These are phyloP conservation scores for Geranomyces michiganensis DNA, from an alignment of 192 early-diverging fungal species.

Conservation along the genomic window DNA sequence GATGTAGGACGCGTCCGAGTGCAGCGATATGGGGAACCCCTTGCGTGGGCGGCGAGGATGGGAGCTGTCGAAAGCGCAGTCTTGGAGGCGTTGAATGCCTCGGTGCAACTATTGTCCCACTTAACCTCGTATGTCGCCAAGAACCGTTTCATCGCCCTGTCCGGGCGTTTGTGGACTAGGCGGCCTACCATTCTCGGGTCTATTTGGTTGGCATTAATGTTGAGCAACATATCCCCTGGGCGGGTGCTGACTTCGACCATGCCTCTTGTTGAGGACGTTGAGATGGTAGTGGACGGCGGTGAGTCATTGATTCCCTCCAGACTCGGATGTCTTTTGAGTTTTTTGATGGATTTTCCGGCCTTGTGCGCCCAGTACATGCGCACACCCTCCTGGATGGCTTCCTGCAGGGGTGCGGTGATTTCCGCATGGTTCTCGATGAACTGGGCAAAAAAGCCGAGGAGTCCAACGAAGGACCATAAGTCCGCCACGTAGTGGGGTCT, in stretches of 20 bases:
- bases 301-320: too few species aligned
- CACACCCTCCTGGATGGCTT: not conserved
- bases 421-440: constrained; percentile 1
- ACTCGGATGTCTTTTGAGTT: not conserved
- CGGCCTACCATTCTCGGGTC: not conserved
- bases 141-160: not conserved
- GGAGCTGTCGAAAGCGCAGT: too few species aligned
- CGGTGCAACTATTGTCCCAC: not conserved
- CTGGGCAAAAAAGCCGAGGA: constrained; percentile 14
- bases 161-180: not conserved
- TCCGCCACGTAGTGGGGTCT: constrained; percentile 17
- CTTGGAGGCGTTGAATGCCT: too few species aligned
- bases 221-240: too few species aligned
- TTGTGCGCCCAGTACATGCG: not conserved
- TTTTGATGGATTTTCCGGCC: not conserved
- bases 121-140: not conserved
- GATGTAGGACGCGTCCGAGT: too few species aligned
- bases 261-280: too few species aligned
- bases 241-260: too few species aligned
- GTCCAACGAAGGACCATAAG: constrained; percentile 19
- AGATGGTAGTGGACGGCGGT: too few species aligned
- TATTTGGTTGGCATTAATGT: not conserved
- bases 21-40: too few species aligned
- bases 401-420: not conserved
- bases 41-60: too few species aligned